Evolutionary conservation across 176 grass and related monocot species (phyloP).

Genomic region (Triticum timopheevii): DNA sequence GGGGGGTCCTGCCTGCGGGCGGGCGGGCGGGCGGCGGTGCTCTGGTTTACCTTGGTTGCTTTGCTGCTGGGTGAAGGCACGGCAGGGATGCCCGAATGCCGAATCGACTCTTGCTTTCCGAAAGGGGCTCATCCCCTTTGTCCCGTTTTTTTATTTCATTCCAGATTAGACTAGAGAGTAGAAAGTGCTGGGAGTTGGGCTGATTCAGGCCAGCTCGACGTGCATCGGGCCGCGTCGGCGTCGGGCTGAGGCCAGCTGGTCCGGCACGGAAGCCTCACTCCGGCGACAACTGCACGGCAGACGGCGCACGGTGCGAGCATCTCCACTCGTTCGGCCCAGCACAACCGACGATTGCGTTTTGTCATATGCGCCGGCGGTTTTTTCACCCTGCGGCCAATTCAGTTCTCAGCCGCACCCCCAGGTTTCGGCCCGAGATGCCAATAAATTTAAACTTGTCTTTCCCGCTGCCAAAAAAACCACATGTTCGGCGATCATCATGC

Average conservation of each 20-base stretch:
- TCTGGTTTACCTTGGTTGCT: not conserved
- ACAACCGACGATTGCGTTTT: too few relatives aligned
- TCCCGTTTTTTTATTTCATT: not conserved
- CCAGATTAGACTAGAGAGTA: not conserved
- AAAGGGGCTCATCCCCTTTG: not conserved
- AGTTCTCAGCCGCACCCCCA: too few relatives aligned
- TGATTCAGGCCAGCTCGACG: not conserved
- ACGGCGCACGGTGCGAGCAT: too few relatives aligned
- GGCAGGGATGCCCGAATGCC: not conserved
- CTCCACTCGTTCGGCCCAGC: too few relatives aligned
- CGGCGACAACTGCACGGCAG: too few relatives aligned
- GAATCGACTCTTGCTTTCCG: not conserved
- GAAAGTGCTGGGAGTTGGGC: not conserved
- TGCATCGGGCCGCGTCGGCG: not conserved
- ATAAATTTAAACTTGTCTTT: too few relatives aligned
- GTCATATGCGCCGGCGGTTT: too few relatives aligned
- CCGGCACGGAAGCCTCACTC: not conserved
- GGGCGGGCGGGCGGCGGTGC: not conserved
- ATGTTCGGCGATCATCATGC: too few relatives aligned
- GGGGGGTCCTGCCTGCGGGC: not conserved
- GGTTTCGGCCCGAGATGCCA: too few relatives aligned
- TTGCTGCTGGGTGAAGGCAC: slow-evolving; percentile 17
- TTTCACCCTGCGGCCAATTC: too few relatives aligned
- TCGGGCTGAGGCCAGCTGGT: not conserved
- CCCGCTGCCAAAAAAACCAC: too few relatives aligned